Percentiles rank a stretch among this genome's conserved stretches.
Conservation (phyloP, 495 filamentous ascomycete species). For the Lineolata rhizophorae region DNA sequence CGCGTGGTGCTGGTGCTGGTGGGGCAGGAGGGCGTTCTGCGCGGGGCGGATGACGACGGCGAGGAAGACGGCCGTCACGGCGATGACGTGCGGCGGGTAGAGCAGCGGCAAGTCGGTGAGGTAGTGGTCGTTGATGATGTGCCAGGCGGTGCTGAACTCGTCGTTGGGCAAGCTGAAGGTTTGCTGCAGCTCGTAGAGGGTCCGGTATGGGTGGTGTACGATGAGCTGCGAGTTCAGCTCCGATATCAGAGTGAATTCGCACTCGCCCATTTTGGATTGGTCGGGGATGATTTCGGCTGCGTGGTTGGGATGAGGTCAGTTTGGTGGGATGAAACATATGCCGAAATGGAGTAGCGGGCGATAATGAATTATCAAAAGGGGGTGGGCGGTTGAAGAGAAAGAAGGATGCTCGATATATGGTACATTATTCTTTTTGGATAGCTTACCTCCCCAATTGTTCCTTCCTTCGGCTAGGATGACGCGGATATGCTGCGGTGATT, state of each 20-base stretch:
- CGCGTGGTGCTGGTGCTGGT: slow-evolving; percentile 10
- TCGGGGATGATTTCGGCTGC: slow-evolving; percentile 37
- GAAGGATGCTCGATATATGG: too few relatives aligned
- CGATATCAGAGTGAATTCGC: slow-evolving; percentile 87
- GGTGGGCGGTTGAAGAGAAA: too few relatives aligned
- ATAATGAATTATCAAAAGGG: too few relatives aligned
- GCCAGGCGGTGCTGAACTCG: slow-evolving; percentile 58
- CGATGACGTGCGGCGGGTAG: slow-evolving; percentile 74
- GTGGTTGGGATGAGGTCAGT: slow-evolving; percentile 2
- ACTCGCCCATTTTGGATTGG: slow-evolving; percentile 79
- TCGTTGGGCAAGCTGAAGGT: slow-evolving; percentile 53
- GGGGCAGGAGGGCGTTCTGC: slow-evolving; percentile 20
- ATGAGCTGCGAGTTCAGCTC: slow-evolving; percentile 92
- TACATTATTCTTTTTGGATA: too few relatives aligned
- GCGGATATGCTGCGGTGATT: slow-evolving; percentile 89
- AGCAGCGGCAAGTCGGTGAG: slow-evolving; percentile 81
- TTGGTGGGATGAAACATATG: slow-evolving; percentile 6
- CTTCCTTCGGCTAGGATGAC: slow-evolving; percentile 68
- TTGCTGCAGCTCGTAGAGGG: slow-evolving; percentile 46
- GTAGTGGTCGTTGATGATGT: slow-evolving; percentile 89
- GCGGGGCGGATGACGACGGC: slow-evolving; percentile 53
- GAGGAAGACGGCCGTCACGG: slow-evolving; percentile 73
- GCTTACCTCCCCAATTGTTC: slow-evolving; percentile 67
- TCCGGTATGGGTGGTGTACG: slow-evolving; percentile 92
- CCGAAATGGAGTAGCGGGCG: too few relatives aligned